These are phyloP conservation scores for Panus rudis DNA, from an alignment of 768 basidiomycete species.

Conservation along the genomic window DNA sequence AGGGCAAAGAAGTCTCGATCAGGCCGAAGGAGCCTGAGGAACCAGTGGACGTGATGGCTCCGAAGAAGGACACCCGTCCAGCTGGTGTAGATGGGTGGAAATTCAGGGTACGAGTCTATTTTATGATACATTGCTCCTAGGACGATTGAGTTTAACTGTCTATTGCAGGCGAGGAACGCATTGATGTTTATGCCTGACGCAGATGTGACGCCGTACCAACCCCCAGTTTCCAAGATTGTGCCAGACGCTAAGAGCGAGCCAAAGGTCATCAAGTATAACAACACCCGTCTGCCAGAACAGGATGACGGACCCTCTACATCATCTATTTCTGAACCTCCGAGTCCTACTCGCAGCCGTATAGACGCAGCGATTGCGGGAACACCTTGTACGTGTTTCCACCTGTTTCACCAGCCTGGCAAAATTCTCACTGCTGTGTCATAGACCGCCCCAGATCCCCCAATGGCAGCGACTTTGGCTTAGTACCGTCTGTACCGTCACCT, in stretches of 20 bases:
- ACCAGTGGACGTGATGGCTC: slow-evolving; percentile 71
- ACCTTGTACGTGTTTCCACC: slow-evolving; percentile 56
- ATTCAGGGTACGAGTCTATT: slow-evolving; percentile 52
- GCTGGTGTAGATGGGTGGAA: slow-evolving; percentile 78
- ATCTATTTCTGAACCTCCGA: slow-evolving; percentile 57
- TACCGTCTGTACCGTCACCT: slow-evolving; percentile 83
- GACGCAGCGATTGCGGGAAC: slow-evolving; percentile 90
- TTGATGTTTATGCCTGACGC: slow-evolving; percentile 95
- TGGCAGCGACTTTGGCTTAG: slow-evolving; percentile 58
- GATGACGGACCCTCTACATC: slow-evolving; percentile 43
- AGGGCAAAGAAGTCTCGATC: slow-evolving; percentile 17
- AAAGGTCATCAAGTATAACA: slow-evolving; percentile 67
- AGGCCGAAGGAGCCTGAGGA: slow-evolving; percentile 18
- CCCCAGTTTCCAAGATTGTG: slow-evolving; percentile 20
- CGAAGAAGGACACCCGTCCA: slow-evolving; percentile 61
- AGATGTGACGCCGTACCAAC: slow-evolving; percentile 72
- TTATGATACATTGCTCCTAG: slow-evolving; percentile 2
- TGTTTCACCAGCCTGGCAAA: background rate
- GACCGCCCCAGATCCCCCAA: slow-evolving; percentile 59
- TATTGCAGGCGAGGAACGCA: slow-evolving; percentile 83
- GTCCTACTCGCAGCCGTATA: slow-evolving; percentile 86
- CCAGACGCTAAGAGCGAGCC: slow-evolving; percentile 34
- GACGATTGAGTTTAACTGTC: no score
- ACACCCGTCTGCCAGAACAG: slow-evolving; percentile 75
- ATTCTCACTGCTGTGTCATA: slow-evolving; percentile 22